phyloP scores from a whole-genome alignment of 2,329 filamentous ascomycete species.

The Claviceps citrina region DNA sequence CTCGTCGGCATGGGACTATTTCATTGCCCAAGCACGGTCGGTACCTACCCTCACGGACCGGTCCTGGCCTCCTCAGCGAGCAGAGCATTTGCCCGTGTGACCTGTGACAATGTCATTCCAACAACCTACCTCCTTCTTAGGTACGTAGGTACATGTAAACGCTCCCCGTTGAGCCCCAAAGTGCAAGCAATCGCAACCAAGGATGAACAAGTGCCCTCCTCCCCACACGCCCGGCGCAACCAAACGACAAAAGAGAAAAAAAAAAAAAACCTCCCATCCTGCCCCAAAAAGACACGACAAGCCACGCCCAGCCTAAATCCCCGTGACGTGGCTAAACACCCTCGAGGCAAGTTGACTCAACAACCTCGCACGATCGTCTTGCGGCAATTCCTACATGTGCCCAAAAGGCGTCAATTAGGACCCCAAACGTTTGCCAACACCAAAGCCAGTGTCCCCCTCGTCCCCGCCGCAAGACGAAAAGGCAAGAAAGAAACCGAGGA shows the following conservation, averaged over 20 bases:
- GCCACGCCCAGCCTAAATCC: no score
- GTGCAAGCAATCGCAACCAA: not conserved
- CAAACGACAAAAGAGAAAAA: no score
- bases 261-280: no score
- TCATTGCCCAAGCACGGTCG: no score
- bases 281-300: no score
- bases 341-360: conserved; percentile 73
- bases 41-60: no score
- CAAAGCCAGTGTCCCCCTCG: not conserved
- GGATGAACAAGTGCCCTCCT: not conserved
- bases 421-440: no score
- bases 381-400: conserved; percentile 54
- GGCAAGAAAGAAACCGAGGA: not conserved
- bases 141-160: not conserved
- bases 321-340: conserved; percentile 68
- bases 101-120: not conserved
- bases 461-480: not conserved
- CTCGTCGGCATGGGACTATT: no score
- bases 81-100: not conserved
- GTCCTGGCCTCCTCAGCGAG: not conserved
- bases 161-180: not conserved
- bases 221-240: no score
- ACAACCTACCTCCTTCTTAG: no score
- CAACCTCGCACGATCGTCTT: conserved; percentile 64
- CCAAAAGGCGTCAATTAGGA: not conserved